A percentile compares a stretch with the other conserved stretches of the same genome.
phyloP scores from a whole-genome alignment of 805 yeast genomes.

The Starmera pachycereana region DNA sequence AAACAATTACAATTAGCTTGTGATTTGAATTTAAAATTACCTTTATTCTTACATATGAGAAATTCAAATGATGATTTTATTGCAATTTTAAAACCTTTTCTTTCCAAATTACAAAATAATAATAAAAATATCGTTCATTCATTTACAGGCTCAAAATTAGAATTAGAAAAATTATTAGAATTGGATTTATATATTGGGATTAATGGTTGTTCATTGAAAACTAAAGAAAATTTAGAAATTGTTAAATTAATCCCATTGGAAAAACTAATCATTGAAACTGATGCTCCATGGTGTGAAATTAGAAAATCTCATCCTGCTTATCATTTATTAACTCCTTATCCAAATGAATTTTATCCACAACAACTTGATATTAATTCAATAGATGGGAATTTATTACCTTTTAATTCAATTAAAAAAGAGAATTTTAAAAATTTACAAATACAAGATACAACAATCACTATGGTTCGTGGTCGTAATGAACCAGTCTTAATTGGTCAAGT shows the following conservation, averaged over 20 bases:
- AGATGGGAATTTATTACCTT: conserved; percentile 39
- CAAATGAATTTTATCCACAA: conserved; percentile 45
- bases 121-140: conserved; percentile 95
- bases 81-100: conserved; percentile 48
- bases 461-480: conserved; percentile 83
- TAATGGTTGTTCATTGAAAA: conserved; percentile 88
- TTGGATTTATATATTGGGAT: conserved; percentile 67
- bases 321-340: conserved; percentile 42
- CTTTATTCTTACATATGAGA: conserved; percentile 86
- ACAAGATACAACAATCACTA: conserved; percentile 18
- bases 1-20: conserved; percentile 61
- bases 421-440: conserved; percentile 30
- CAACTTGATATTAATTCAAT: conserved; percentile 48
- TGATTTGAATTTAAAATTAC: conserved; percentile 39
- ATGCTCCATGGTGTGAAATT: conserved; percentile 98
- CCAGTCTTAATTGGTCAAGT: conserved; percentile 81
- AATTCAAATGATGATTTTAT: conserved; percentile 76
- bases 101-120: conserved; percentile 20
- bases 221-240: conserved; percentile 61
- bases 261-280: conserved; percentile 77
- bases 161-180: conserved; percentile 44
- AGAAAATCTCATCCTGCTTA: conserved; percentile 73
- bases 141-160: conserved; percentile 74
- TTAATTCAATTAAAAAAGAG: conserved; percentile 57
- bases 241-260: conserved; percentile 60